phyloP scores from a whole-genome alignment of 2,329 filamentous ascomycete species.

The Lasiodiplodia hormozganensis region DNA sequence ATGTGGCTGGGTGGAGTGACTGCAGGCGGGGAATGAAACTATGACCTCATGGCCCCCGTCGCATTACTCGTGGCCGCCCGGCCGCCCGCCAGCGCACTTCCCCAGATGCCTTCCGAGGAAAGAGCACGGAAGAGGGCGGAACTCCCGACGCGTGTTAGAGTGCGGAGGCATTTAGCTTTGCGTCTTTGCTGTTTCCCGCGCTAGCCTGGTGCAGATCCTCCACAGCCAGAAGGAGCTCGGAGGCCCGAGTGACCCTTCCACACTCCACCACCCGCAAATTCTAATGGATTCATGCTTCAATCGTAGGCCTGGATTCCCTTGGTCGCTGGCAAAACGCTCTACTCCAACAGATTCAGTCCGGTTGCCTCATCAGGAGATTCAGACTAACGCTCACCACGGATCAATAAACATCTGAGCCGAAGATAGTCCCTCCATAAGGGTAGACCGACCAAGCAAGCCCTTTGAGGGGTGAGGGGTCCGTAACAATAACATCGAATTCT shows the following conservation, averaged over 20 bases:
- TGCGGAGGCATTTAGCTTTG: not conserved
- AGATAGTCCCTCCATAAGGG: too few relatives aligned
- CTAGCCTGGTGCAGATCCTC: constrained; percentile 15
- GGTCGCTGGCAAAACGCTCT: not conserved
- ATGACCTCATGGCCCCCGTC: not conserved
- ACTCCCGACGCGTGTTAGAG: not conserved
- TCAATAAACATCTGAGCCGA: too few relatives aligned
- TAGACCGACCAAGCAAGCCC: too few relatives aligned
- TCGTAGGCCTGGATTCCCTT: not conserved
- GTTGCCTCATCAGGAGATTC: too few relatives aligned
- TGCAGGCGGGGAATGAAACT: not conserved
- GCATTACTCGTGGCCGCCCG: not conserved
- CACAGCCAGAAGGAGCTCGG: constrained; percentile 5
- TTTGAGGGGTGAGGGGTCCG: too few relatives aligned
- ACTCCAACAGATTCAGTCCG: too few relatives aligned
- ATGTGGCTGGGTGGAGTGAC: constrained; percentile 1
- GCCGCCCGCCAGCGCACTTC: not conserved
- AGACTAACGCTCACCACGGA: too few relatives aligned
- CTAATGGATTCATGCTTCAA: not conserved
- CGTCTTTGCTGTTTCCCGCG: not conserved
- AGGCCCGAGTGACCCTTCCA: not conserved
- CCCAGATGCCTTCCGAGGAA: not conserved
- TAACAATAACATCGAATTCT: too few relatives aligned
- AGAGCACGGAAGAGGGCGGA: not conserved
- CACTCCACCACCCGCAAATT: not conserved